These are phyloP conservation scores for Sporothrix schenckii DNA, from an alignment of 2,329 filamentous ascomycete genomes.

Conservation along the genomic window DNA sequence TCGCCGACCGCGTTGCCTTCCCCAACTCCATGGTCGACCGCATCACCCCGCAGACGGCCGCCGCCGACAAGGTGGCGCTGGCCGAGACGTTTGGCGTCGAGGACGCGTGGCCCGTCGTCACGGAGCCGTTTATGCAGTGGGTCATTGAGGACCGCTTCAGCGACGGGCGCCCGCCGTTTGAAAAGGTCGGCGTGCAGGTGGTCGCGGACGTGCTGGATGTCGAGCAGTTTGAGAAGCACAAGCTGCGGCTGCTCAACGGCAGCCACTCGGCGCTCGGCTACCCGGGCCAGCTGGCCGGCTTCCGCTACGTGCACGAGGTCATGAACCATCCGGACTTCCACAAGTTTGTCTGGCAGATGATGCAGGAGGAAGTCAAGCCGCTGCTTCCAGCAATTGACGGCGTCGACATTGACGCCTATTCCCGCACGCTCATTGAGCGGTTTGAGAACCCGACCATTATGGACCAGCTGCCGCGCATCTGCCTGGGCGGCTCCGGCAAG, in stretches of 20 bases:
- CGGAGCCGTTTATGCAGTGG: slow-evolving; percentile 61
- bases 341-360: slow-evolving; percentile 57
- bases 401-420: slow-evolving; percentile 57
- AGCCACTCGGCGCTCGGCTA: slow-evolving; percentile 58
- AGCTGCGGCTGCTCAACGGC: slow-evolving; percentile 58
- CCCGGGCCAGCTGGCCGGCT: slow-evolving; percentile 55
- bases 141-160: slow-evolving; percentile 57
- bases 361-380: slow-evolving; percentile 59
- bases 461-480: slow-evolving; percentile 57
- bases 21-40: slow-evolving; percentile 61
- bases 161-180: slow-evolving; percentile 56
- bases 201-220: slow-evolving; percentile 56
- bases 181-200: slow-evolving; percentile 57
- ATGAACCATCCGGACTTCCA: slow-evolving; percentile 53
- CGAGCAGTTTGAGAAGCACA: slow-evolving; percentile 60
- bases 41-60: slow-evolving; percentile 56
- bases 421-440: slow-evolving; percentile 56
- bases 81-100: slow-evolving; percentile 52
- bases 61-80: slow-evolving; percentile 50
- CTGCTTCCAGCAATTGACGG: slow-evolving; percentile 54
- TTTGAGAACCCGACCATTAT: slow-evolving; percentile 61
- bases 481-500: slow-evolving; percentile 57
- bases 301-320: slow-evolving; percentile 59
- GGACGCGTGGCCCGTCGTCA: slow-evolving; percentile 58
- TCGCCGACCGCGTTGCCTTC: slow-evolving; percentile 52